phyloP scores from a whole-genome alignment of 2,329 filamentous ascomycete species.

The Apiospora phragmitis region DNA sequence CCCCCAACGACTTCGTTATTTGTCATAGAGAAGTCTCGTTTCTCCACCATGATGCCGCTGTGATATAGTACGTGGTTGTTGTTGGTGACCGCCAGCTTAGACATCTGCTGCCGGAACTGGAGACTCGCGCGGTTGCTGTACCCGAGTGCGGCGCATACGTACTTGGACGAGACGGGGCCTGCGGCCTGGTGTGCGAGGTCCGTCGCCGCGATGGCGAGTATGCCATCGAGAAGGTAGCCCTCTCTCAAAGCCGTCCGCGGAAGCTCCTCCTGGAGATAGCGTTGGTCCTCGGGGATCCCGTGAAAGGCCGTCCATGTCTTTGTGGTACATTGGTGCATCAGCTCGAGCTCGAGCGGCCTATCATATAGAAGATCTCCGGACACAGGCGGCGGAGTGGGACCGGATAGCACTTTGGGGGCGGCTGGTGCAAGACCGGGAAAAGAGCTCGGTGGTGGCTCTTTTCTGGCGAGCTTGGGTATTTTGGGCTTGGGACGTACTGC shows the following conservation, averaged over 20 bases:
- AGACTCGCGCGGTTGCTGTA: not conserved
- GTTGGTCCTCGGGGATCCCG: constrained; percentile 2
- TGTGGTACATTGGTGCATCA: constrained; percentile 10
- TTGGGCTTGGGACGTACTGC: not conserved
- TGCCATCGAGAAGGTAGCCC: constrained; percentile 3
- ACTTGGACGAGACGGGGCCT: not conserved
- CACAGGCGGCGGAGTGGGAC: not conserved
- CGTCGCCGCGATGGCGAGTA: constrained; percentile 5
- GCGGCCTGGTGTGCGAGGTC: not conserved
- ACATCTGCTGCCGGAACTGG: not conserved
- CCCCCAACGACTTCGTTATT: not conserved
- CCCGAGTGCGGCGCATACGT: not conserved
- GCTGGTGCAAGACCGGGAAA: not conserved
- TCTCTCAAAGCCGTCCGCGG: not conserved
- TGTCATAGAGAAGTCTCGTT: not conserved
- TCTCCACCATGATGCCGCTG: not conserved
- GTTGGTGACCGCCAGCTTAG: not conserved
- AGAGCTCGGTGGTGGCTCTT: not conserved
- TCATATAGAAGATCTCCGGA: not conserved
- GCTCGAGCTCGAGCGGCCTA: not conserved
- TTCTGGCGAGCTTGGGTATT: not conserved
- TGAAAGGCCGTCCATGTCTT: constrained; percentile 1
- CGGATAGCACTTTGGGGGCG: not conserved
- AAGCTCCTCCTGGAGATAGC: not conserved
- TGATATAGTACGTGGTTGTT: not conserved